Percentiles rank a stretch among this genome's conserved stretches.
Evolutionary conservation across 352 stramenopile species (phyloP).

Genomic region (Pythium phragmitis): DNA sequence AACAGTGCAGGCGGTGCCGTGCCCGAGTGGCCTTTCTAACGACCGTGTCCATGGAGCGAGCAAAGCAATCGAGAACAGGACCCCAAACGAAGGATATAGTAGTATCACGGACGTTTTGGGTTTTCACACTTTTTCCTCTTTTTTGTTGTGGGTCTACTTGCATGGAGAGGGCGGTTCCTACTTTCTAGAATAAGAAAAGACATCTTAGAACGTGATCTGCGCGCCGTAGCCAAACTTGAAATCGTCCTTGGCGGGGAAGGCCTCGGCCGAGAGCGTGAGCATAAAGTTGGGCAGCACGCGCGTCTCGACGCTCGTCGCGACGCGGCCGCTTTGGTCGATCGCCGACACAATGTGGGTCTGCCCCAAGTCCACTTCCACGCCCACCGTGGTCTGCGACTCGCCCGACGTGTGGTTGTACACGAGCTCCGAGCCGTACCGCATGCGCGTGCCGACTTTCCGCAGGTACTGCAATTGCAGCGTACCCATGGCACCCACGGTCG

Average conservation of each 20-base stretch:
- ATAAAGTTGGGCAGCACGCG: constrained; percentile 87
- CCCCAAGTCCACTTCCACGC: constrained; percentile 81
- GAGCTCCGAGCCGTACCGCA: constrained; percentile 81
- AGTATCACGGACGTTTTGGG: neutral
- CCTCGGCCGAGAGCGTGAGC: constrained; percentile 82
- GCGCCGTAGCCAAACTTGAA: constrained; percentile 91
- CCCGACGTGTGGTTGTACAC: constrained; percentile 85
- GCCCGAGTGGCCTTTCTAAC: constrained; percentile 78
- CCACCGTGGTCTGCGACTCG: constrained; percentile 80
- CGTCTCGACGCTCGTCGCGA: constrained; percentile 81
- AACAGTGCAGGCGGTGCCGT: constrained; percentile 27
- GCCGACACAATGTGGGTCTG: constrained; percentile 85
- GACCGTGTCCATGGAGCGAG: no score
- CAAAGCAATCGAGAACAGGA: no score
- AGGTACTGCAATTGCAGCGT: constrained; percentile 86
- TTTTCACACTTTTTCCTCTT: neutral
- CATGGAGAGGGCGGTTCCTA: neutral
- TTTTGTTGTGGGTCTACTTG: constrained; percentile 6
- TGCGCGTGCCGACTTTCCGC: constrained; percentile 80
- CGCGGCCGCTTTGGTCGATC: constrained; percentile 79
- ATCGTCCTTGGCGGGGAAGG: constrained; percentile 84
- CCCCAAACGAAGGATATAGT: neutral
- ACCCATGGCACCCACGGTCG: constrained; percentile 76
- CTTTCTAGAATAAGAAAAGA: constrained; percentile 10
- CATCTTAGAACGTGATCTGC: constrained; percentile 83